Percentiles rank a stretch among this genome's conserved stretches.
phyloP scores from a whole-genome alignment of 2,329 filamentous ascomycete genomes.

The Aspergillus viridinutans region DNA sequence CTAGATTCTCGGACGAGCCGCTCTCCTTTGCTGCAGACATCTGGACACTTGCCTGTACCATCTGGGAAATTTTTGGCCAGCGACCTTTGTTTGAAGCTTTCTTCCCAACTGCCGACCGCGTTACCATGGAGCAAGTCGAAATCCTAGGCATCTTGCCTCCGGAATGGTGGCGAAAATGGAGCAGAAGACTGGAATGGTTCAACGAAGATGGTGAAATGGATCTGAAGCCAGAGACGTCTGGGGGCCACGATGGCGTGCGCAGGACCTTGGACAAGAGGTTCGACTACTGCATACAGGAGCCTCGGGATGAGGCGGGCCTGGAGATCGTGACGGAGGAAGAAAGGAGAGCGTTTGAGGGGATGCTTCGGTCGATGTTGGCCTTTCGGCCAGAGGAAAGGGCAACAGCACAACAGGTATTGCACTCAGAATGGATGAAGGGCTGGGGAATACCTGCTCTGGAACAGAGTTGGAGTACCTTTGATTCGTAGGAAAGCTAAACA shows the following conservation, averaged over 20 bases:
- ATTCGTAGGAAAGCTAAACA: not conserved
- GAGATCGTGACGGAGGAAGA: constrained; percentile 13
- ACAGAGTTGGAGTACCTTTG: not conserved
- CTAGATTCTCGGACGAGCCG: constrained; percentile 28
- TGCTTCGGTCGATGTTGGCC: constrained; percentile 21
- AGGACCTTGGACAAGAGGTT: constrained; percentile 14
- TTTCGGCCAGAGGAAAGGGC: constrained; percentile 18
- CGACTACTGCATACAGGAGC: constrained; percentile 21
- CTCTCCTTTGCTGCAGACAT: constrained; percentile 36
- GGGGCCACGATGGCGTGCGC: constrained; percentile 1
- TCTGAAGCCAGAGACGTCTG: constrained; percentile 1
- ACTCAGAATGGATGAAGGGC: constrained; percentile 24
- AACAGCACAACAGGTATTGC: constrained; percentile 17
- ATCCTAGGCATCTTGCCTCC: constrained; percentile 22
- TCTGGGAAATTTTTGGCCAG: constrained; percentile 34
- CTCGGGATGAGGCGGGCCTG: constrained; percentile 18
- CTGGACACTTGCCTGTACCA: constrained; percentile 36
- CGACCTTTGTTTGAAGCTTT: constrained; percentile 25
- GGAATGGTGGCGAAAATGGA: constrained; percentile 25
- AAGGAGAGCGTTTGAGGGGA: constrained; percentile 18
- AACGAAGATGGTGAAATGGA: constrained; percentile 18
- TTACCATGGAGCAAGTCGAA: constrained; percentile 26
- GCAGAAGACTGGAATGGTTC: constrained; percentile 13
- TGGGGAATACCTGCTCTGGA: constrained; percentile 18
- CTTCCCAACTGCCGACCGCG: constrained; percentile 17